Conservation (phyloP, 495 filamentous ascomycete species). For the Daldinia concentrica region DNA sequence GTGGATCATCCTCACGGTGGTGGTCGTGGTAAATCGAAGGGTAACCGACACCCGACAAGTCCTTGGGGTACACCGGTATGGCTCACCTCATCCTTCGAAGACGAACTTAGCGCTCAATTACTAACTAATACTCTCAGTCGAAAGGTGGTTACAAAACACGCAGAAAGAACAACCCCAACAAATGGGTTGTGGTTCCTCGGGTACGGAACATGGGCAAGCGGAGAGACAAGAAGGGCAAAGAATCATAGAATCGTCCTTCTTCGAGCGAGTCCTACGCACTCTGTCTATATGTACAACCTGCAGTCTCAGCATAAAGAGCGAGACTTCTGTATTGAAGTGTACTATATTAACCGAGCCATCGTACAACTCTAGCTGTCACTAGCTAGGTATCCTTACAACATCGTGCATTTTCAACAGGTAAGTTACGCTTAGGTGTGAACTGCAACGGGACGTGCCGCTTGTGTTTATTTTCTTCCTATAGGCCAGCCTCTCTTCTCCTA, state of each 20-base stretch:
- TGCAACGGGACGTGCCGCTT: neutral
- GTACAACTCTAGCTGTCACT: neutral
- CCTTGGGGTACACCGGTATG: conserved; percentile 95
- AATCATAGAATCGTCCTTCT: conserved; percentile 20
- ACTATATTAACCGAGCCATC: conserved; percentile 30
- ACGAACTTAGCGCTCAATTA: conserved; percentile 14
- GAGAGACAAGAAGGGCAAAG: conserved; percentile 58
- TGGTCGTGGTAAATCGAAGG: conserved; percentile 98
- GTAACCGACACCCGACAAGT: conserved; percentile 91
- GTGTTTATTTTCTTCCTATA: neutral
- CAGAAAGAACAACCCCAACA: conserved; percentile 76
- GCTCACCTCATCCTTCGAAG: conserved; percentile 33
- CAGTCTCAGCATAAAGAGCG: conserved; percentile 26
- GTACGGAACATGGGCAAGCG: conserved; percentile 81
- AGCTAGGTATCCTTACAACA: neutral
- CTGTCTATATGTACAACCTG: conserved; percentile 44
- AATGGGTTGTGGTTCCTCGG: conserved; percentile 78
- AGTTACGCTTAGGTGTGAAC: neutral
- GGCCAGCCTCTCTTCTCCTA: neutral
- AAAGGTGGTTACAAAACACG: conserved; percentile 98
- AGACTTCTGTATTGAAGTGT: conserved; percentile 44
- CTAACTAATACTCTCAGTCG: conserved; percentile 65
- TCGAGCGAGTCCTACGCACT: conserved; percentile 29
- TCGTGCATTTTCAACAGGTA: neutral
- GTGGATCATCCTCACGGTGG: conserved; percentile 97